Percentiles rank a stretch among this genome's conserved stretches.
Evolutionary conservation across 495 filamentous ascomycete species (phyloP).

Genomic region (Daldinia decipiens): DNA sequence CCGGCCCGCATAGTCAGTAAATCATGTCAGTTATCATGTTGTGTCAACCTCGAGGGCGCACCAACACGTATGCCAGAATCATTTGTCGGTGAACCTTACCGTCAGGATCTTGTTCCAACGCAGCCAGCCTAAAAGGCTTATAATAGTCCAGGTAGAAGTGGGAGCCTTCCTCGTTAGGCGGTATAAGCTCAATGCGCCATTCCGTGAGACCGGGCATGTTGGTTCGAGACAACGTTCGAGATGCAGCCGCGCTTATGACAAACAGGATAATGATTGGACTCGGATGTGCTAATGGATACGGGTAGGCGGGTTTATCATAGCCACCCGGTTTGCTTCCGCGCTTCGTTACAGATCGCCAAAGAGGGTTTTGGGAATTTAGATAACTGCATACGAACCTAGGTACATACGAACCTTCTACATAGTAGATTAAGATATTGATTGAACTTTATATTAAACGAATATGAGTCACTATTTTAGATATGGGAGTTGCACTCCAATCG

Average conservation of each 20-base stretch:
- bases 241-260: conserved; percentile 13
- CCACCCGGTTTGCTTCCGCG: conserved; percentile 5
- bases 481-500: too few relatives aligned
- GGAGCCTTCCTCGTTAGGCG: conserved; percentile 39
- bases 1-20: conserved; percentile 3
- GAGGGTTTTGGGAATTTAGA: not conserved
- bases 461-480: too few relatives aligned
- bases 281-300: not conserved
- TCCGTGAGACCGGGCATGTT: conserved; percentile 21
- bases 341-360: conserved; percentile 12
- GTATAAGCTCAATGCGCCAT: conserved; percentile 38
- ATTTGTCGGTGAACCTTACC: conserved; percentile 33
- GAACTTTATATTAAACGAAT: too few relatives aligned
- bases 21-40: conserved; percentile 17
- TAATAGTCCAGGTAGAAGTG: conserved; percentile 35
- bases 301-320: conserved; percentile 4
- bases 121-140: conserved; percentile 50
- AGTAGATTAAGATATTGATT: too few relatives aligned
- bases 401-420: not conserved
- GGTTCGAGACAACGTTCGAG: not conserved
- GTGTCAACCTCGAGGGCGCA: not conserved
- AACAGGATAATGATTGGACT: conserved; percentile 22
- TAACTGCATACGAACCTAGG: too few relatives aligned
- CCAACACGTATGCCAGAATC: conserved; percentile 13
- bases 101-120: conserved; percentile 48